A percentile compares a stretch with the other conserved stretches of the same genome.
These are phyloP conservation scores for Cryomyces antarcticus DNA, from an alignment of 495 filamentous ascomycete genomes.

Conservation along the genomic window DNA sequence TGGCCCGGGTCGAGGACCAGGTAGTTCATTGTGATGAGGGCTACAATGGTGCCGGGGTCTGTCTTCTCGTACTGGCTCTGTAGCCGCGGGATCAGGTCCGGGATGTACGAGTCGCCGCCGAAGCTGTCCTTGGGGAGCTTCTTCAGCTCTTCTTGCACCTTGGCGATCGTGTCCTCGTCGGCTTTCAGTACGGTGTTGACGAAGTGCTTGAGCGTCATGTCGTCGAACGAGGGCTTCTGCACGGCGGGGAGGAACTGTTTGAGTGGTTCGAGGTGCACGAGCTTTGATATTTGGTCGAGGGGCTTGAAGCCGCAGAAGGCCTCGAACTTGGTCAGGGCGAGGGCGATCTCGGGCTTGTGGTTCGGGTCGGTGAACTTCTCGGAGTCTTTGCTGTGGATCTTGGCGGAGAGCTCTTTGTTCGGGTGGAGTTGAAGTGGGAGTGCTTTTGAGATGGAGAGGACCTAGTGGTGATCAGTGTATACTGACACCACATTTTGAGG, in stretches of 20 bases:
- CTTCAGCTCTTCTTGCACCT: slow-evolving; percentile 29
- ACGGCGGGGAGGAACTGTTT: slow-evolving; percentile 28
- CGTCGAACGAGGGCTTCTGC: slow-evolving; percentile 25
- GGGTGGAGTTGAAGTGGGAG: slow-evolving; percentile 70
- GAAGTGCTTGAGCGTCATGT: slow-evolving; percentile 38
- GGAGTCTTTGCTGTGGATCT: slow-evolving; percentile 43
- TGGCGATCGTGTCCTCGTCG: slow-evolving; percentile 27
- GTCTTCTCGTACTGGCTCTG: slow-evolving; percentile 38
- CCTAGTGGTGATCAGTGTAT: slow-evolving; percentile 16
- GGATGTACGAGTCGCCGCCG: slow-evolving; percentile 35
- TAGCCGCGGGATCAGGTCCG: slow-evolving; percentile 41
- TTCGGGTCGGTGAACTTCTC: slow-evolving; percentile 49
- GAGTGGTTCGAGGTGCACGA: slow-evolving; percentile 36
- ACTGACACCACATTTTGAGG: background rate
- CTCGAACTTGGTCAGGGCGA: slow-evolving; percentile 58
- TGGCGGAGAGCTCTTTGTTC: slow-evolving; percentile 38
- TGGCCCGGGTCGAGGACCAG: slow-evolving; percentile 43
- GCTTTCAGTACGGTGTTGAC: slow-evolving; percentile 35
- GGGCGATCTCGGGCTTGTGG: slow-evolving; percentile 69
- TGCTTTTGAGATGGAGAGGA: slow-evolving; percentile 59
- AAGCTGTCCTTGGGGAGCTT: slow-evolving; percentile 27
- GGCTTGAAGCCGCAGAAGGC: slow-evolving; percentile 64
- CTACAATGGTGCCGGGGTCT: slow-evolving; percentile 45
- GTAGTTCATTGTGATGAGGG: slow-evolving; percentile 55
- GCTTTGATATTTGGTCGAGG: slow-evolving; percentile 32